A percentile compares a stretch with the other conserved stretches of the same genome.
Evolutionary conservation across 2,329 filamentous ascomycete genomes (phyloP).

Genomic region (Trichoderma endophyticum): DNA sequence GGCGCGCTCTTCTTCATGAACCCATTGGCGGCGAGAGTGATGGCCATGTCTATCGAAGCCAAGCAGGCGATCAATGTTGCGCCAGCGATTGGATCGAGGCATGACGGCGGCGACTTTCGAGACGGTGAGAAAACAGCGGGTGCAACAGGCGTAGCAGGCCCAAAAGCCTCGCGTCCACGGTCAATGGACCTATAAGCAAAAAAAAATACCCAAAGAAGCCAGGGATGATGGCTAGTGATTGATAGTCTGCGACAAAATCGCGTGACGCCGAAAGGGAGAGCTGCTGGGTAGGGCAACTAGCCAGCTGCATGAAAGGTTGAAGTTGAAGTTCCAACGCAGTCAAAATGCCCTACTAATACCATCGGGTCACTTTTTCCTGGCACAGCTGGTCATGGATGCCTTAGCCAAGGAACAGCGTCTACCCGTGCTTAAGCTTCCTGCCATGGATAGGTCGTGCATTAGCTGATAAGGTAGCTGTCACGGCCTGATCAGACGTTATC

Average conservation of each 20-base stretch:
- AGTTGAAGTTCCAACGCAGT: neutral
- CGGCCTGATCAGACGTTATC: neutral
- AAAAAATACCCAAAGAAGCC: neutral
- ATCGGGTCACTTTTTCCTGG: neutral
- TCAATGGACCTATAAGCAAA: neutral
- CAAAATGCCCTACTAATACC: neutral
- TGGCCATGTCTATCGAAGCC: slow-evolving; percentile 25
- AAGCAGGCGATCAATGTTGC: slow-evolving; percentile 32
- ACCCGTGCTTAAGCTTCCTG: slow-evolving; percentile 9
- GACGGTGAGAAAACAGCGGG: slow-evolving; percentile 8
- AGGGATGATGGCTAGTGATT: neutral
- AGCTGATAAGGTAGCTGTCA: neutral
- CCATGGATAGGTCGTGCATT: slow-evolving; percentile 12
- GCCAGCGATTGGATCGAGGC: slow-evolving; percentile 27
- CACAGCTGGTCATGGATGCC: neutral
- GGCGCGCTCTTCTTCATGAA: slow-evolving; percentile 44
- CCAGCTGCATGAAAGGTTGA: slow-evolving; percentile 5
- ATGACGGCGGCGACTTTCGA: slow-evolving; percentile 2
- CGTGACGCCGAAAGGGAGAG: neutral
- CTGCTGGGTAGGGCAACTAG: neutral
- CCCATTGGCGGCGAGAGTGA: slow-evolving; percentile 32
- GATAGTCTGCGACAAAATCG: neutral
- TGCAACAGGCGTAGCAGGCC: neutral
- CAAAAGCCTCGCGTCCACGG: neutral
- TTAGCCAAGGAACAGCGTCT: slow-evolving; percentile 2